Conservation (phyloP, 805 yeast species). For the Dipodascopsis uninucleata region DNA sequence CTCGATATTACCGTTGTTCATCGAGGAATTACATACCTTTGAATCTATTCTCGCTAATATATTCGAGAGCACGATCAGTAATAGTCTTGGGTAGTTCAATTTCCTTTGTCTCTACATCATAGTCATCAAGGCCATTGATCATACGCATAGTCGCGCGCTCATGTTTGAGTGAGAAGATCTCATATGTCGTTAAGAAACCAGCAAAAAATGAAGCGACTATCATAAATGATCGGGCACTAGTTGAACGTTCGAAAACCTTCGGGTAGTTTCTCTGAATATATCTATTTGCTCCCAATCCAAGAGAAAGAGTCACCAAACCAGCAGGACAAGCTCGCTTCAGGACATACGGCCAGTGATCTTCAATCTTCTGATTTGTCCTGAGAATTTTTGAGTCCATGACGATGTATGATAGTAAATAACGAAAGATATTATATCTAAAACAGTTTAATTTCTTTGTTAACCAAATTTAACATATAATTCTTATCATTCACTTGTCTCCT, state of each 20-base stretch:
- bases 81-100: constrained; percentile 19
- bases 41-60: constrained; percentile 19
- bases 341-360: constrained; percentile 25
- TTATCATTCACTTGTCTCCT: too few relatives aligned
- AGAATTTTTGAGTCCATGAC: too few relatives aligned
- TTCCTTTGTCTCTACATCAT: constrained; percentile 3
- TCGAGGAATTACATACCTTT: constrained; percentile 37
- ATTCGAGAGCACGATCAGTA: constrained; percentile 18
- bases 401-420: too few relatives aligned
- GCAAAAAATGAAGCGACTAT: constrained; percentile 16
- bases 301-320: constrained; percentile 16
- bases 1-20: too few relatives aligned
- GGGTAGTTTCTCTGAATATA: constrained; percentile 11
- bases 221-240: constrained; percentile 19
- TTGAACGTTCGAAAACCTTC: constrained; percentile 6
- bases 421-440: too few relatives aligned
- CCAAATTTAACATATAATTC: too few relatives aligned
- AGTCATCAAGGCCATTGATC: constrained; percentile 33
- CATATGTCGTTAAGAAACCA: constrained; percentile 23
- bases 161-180: constrained; percentile 21
- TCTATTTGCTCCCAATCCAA: constrained; percentile 14
- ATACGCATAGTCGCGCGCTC: constrained; percentile 29
- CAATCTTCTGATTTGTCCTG: too few relatives aligned
- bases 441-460: too few relatives aligned
- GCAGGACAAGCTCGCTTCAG: constrained; percentile 22